Conservation (phyloP, 2,329 filamentous ascomycete species). For the Calonectria hongkongensis region DNA sequence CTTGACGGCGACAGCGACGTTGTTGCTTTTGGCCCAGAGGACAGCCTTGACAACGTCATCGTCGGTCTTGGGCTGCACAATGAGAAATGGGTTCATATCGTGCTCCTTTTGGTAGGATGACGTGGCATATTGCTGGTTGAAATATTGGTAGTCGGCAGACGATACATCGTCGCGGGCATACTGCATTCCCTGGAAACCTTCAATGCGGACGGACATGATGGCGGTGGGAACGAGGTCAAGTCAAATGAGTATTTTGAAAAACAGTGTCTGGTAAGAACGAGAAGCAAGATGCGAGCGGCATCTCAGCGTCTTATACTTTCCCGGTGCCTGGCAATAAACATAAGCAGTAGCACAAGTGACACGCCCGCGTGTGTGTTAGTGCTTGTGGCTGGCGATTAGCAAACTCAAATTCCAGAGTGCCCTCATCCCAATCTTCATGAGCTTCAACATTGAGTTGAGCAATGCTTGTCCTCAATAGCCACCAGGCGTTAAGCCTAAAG, state of each 20-base stretch:
- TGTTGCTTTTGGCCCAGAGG: conserved; percentile 63
- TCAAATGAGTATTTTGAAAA: not conserved
- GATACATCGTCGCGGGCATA: conserved; percentile 46
- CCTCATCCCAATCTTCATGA: not conserved
- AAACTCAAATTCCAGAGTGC: not conserved
- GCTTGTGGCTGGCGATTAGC: not conserved
- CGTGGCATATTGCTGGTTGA: conserved; percentile 65
- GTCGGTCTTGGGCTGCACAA: conserved; percentile 65
- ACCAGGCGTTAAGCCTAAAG: not conserved
- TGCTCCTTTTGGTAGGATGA: conserved; percentile 64
- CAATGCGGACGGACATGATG: conserved; percentile 46
- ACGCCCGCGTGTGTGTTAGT: too few relatives aligned
- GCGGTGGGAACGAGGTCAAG: not conserved
- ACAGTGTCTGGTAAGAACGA: not conserved
- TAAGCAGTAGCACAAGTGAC: not conserved
- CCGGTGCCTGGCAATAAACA: not conserved
- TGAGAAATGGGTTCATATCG: conserved; percentile 65
- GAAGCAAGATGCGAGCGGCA: not conserved
- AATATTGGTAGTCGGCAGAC: conserved; percentile 44
- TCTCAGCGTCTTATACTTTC: conserved; percentile 26
- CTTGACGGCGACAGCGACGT: conserved; percentile 65
- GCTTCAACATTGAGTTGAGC: not conserved
- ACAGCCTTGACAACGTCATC: conserved; percentile 64
- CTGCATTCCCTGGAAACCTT: conserved; percentile 50
- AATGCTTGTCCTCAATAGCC: not conserved